These are phyloP conservation scores for Diaporthe amygdali DNA, from an alignment of 2,329 filamentous ascomycete species.

Conservation along the genomic window DNA sequence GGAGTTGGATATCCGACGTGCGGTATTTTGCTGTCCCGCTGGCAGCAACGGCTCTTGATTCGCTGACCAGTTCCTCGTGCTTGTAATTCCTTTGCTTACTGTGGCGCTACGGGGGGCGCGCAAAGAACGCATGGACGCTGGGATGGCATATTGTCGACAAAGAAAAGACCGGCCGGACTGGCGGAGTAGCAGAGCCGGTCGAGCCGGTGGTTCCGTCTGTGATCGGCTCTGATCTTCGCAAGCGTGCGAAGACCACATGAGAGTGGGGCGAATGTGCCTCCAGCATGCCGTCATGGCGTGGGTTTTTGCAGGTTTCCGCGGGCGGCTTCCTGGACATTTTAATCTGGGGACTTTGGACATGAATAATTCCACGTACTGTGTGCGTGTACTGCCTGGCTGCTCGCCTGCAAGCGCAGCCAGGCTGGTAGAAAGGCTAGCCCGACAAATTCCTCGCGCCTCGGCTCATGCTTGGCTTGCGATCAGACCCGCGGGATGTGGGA, in stretches of 20 bases:
- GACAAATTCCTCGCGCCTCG: not conserved
- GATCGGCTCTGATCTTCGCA: slow-evolving; percentile 11
- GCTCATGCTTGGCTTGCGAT: not conserved
- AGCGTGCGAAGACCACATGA: not conserved
- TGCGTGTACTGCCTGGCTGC: too few species aligned
- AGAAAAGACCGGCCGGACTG: not conserved
- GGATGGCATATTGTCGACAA: not conserved
- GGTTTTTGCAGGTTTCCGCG: slow-evolving; percentile 6
- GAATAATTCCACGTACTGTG: not conserved
- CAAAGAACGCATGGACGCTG: not conserved
- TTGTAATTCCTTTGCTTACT: not conserved
- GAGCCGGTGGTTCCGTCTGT: not conserved
- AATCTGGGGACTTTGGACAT: slow-evolving; percentile 1
- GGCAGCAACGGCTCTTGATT: not conserved
- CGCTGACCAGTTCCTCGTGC: not conserved
- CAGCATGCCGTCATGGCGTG: slow-evolving; percentile 9
- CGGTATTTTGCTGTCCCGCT: not conserved
- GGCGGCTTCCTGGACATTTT: not conserved
- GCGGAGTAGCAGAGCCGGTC: not conserved
- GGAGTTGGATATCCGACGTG: not conserved
- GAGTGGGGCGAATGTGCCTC: not conserved
- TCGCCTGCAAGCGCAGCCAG: not conserved
- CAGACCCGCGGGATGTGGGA: not conserved
- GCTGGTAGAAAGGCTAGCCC: not conserved
- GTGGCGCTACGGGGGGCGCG: not conserved